phyloP scores from a whole-genome alignment of 2,329 filamentous ascomycete species.

The Clarireedia homoeocarpa region DNA sequence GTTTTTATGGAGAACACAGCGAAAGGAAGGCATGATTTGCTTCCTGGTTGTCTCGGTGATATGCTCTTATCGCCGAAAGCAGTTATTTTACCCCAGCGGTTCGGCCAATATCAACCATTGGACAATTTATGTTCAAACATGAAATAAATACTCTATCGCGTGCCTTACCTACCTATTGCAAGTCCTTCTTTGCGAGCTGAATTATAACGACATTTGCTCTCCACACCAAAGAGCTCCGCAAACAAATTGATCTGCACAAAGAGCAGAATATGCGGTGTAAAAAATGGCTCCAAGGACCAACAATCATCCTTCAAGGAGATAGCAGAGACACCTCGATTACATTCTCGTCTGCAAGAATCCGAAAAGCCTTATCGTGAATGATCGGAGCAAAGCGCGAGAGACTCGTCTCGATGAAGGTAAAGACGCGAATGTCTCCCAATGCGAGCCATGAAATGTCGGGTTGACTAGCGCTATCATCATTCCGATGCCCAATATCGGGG shows the following conservation, averaged over 20 bases:
- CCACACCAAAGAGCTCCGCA: no score
- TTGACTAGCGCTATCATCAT: constrained; percentile 28
- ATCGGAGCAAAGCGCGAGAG: constrained; percentile 19
- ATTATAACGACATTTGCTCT: no score
- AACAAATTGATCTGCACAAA: background rate
- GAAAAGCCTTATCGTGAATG: constrained; percentile 12
- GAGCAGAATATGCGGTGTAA: background rate
- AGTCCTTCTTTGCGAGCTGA: no score
- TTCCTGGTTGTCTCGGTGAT: no score
- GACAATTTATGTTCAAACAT: no score
- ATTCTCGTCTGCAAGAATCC: constrained; percentile 10
- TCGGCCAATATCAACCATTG: no score
- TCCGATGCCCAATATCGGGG: constrained; percentile 28
- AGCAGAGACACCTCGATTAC: constrained; percentile 13
- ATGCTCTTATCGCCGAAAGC: no score
- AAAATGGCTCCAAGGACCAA: constrained; percentile 7
- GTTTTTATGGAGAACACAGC: no score
- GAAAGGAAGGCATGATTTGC: no score
- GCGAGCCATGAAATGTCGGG: constrained; percentile 15
- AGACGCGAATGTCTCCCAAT: constrained; percentile 15
- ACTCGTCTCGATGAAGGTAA: constrained; percentile 15
- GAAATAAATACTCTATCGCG: no score
- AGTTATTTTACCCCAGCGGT: no score
- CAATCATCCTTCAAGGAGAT: constrained; percentile 12
- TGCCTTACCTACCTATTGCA: no score